A percentile compares a stretch with the other conserved stretches of the same genome.
Conservation (phyloP, 1,139 yeast species). For the Sugiyamaella xylanicola region DNA sequence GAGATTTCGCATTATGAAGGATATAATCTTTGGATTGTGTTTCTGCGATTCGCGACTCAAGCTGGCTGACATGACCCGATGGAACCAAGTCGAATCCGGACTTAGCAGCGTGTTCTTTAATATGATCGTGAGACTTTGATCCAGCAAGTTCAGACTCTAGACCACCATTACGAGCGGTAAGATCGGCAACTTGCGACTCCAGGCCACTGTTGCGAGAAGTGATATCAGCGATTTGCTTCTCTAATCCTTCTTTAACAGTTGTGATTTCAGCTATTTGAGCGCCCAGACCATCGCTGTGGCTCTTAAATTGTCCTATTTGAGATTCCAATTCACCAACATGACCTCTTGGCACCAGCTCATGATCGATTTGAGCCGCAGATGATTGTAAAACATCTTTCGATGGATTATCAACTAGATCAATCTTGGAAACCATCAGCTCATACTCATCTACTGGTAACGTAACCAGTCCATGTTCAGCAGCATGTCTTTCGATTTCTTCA, state of each 20-base stretch:
- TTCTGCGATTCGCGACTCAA: constrained; percentile 23
- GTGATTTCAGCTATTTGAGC: neutral
- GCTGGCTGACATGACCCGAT: constrained; percentile 1
- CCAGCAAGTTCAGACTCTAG: constrained; percentile 2
- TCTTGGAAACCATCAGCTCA: constrained; percentile 35
- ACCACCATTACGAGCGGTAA: constrained; percentile 13
- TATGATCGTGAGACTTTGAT: neutral
- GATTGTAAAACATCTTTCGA: constrained; percentile 20
- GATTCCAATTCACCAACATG: neutral
- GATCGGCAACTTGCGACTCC: neutral
- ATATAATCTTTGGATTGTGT: constrained; percentile 34
- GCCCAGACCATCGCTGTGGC: neutral
- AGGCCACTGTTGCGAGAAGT: neutral
- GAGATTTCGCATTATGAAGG: constrained; percentile 30
- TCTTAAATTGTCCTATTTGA: constrained; percentile 3
- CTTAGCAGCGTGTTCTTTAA: constrained; percentile 37
- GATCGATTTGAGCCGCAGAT: constrained; percentile 42
- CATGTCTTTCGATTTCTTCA: constrained; percentile 51
- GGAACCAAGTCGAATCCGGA: constrained; percentile 33
- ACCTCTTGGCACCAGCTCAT: constrained; percentile 21
- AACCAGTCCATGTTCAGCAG: constrained; percentile 52
- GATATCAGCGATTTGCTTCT: neutral
- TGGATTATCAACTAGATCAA: constrained; percentile 20
- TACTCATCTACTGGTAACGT: constrained; percentile 54
- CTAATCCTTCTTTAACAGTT: neutral